Conservation (phyloP, 148 eudicot species). For the Polygonum maritimum region DNA sequence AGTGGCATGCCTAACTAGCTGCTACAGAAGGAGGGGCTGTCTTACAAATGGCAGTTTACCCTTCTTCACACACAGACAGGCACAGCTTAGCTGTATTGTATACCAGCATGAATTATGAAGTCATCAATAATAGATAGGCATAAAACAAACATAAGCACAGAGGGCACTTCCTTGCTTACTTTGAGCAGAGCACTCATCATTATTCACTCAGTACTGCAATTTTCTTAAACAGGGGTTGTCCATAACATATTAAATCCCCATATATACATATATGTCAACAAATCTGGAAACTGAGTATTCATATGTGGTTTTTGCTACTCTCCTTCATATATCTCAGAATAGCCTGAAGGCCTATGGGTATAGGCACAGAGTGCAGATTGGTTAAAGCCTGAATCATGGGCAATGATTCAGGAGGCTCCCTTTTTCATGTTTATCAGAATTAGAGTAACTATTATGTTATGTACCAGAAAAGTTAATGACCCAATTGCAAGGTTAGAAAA, state of each 20-base stretch:
- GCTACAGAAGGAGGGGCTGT: background rate
- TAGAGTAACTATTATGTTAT: conserved; percentile 4
- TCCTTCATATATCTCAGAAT: no score
- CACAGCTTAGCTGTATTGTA: no score
- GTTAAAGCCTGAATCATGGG: background rate
- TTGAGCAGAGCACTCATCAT: background rate
- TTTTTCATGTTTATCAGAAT: background rate
- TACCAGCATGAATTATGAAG: no score
- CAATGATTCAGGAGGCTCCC: background rate
- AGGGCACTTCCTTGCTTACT: background rate
- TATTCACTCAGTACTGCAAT: background rate
- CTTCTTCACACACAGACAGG: no score
- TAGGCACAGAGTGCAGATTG: background rate
- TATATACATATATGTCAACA: background rate
- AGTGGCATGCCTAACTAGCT: background rate
- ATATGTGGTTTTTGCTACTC: no score
- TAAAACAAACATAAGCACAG: background rate
- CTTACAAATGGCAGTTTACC: background rate
- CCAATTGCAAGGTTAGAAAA: background rate
- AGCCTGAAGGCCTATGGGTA: background rate
- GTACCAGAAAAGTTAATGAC: background rate
- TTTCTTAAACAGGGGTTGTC: background rate
- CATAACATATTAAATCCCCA: background rate
- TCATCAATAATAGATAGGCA: no score
- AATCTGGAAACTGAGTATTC: background rate